These are phyloP conservation scores for Apiospora arundinis DNA, from an alignment of 2,329 filamentous ascomycete genomes.

Conservation along the genomic window DNA sequence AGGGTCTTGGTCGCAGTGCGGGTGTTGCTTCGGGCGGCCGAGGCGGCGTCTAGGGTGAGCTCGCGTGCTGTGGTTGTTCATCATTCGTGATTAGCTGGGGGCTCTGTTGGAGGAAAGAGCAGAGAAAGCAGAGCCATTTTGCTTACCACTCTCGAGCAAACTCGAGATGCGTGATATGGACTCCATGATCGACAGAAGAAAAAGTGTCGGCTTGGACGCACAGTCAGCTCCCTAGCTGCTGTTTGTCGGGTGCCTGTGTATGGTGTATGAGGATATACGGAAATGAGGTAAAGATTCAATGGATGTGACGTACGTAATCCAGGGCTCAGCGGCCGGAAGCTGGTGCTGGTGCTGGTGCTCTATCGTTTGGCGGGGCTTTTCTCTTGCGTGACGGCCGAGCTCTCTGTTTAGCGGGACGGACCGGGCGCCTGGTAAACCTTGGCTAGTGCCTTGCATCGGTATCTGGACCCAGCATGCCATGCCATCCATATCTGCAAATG, in stretches of 20 bases:
- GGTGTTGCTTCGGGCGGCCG: constrained; percentile 75
- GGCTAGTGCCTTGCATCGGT: background rate
- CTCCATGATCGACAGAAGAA: constrained; percentile 69
- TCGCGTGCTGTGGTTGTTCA: constrained; percentile 74
- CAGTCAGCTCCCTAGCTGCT: constrained; percentile 37
- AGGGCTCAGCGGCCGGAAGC: background rate
- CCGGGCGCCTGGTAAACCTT: constrained; percentile 3
- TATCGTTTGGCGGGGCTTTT: constrained; percentile 11
- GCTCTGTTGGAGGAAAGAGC: background rate
- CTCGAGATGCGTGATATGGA: constrained; percentile 93
- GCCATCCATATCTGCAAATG: background rate
- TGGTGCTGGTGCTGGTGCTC: background rate
- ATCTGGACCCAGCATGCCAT: too few species aligned
- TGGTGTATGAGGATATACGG: background rate
- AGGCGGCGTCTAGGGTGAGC: constrained; percentile 95
- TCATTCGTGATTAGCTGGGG: constrained; percentile 12
- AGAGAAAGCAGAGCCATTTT: background rate
- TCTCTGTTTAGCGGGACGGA: constrained; percentile 8
- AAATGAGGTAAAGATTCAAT: constrained; percentile 18
- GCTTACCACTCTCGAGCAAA: constrained; percentile 89
- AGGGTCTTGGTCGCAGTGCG: constrained; percentile 66
- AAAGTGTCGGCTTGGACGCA: constrained; percentile 25
- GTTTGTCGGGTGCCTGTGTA: constrained; percentile 22
- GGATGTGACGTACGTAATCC: constrained; percentile 6
- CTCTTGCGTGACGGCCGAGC: constrained; percentile 16